A percentile compares a stretch with the other conserved stretches of the same genome.
These are phyloP conservation scores for Trichocomaceae sp. DNA, from an alignment of 2,329 filamentous ascomycete species.

Conservation along the genomic window DNA sequence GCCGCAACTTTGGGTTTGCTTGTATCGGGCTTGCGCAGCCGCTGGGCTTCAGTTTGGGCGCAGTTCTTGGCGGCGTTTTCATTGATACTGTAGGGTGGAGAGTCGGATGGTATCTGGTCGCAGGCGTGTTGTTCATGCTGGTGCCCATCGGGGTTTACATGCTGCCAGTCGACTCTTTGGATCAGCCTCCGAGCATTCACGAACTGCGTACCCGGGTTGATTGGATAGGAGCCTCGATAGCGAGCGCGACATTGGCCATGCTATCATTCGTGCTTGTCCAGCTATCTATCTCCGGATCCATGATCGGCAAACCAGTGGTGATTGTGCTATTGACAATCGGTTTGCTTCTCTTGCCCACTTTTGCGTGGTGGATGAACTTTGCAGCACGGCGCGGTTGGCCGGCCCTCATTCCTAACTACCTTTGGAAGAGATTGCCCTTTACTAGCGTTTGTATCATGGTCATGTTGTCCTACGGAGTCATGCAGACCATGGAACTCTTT, in stretches of 20 bases:
- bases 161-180: neutral
- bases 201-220: conserved; percentile 35
- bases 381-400: conserved; percentile 19
- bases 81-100: conserved; percentile 43
- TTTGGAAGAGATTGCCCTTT: conserved; percentile 28
- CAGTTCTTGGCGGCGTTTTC: conserved; percentile 45
- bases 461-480: conserved; percentile 25
- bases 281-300: conserved; percentile 4
- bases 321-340: conserved; percentile 25
- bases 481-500: conserved; percentile 21
- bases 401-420: conserved; percentile 27
- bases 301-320: conserved; percentile 11
- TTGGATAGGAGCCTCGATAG: conserved; percentile 42
- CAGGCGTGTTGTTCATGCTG: conserved; percentile 5
- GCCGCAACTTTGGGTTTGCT: conserved; percentile 46
- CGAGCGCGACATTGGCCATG: conserved; percentile 40
- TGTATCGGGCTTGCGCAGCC: conserved; percentile 44
- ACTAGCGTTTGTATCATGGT: conserved; percentile 26
- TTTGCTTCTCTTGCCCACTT: conserved; percentile 21
- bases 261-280: conserved; percentile 39
- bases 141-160: neutral
- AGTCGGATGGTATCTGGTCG: conserved; percentile 32
- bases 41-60: conserved; percentile 45
- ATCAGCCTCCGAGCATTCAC: neutral
- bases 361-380: conserved; percentile 19